Percentiles rank a stretch among this genome's conserved stretches.
phyloP scores from a whole-genome alignment of 768 basidiomycete genomes.

The Pulveroboletus sp. region DNA sequence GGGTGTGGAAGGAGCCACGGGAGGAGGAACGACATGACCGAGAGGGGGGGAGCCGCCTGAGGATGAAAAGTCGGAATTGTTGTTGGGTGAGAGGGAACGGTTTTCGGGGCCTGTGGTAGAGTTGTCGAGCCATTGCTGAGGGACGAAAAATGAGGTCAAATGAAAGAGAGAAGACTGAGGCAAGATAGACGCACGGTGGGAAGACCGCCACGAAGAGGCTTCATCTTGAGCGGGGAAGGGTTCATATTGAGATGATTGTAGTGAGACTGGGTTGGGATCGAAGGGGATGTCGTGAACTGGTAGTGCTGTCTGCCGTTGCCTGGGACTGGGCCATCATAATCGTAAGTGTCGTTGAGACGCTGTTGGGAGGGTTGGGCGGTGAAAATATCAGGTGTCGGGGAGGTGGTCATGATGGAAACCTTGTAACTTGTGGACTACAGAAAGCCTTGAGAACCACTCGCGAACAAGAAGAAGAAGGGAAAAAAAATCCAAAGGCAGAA shows the following conservation, averaged over 20 bases:
- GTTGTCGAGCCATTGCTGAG: conserved; percentile 85
- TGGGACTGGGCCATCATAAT: conserved; percentile 62
- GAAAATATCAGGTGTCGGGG: conserved; percentile 76
- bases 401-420: conserved; percentile 62
- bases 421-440: conserved; percentile 11
- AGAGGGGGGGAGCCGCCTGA: conserved; percentile 77
- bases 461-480: conserved; percentile 27
- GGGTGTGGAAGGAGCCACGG: conserved; percentile 47
- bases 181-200: conserved; percentile 55
- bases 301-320: conserved; percentile 53
- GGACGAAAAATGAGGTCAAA: conserved; percentile 20
- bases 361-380: conserved; percentile 56
- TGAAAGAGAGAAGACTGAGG: conserved; percentile 17
- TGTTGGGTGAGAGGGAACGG: conserved; percentile 79
- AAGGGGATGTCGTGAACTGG: conserved; percentile 63
- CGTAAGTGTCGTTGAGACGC: conserved; percentile 84
- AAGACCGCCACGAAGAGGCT: conserved; percentile 61
- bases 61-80: conserved; percentile 86
- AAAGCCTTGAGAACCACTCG: conserved; percentile 27
- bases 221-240: conserved; percentile 72
- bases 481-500: conserved; percentile 27
- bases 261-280: conserved; percentile 49
- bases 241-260: conserved; percentile 51
- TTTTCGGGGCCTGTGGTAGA: conserved; percentile 47
- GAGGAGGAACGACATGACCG: conserved; percentile 39